phyloP scores from a whole-genome alignment of 306 rosid species.

The Medicago lupulina region DNA sequence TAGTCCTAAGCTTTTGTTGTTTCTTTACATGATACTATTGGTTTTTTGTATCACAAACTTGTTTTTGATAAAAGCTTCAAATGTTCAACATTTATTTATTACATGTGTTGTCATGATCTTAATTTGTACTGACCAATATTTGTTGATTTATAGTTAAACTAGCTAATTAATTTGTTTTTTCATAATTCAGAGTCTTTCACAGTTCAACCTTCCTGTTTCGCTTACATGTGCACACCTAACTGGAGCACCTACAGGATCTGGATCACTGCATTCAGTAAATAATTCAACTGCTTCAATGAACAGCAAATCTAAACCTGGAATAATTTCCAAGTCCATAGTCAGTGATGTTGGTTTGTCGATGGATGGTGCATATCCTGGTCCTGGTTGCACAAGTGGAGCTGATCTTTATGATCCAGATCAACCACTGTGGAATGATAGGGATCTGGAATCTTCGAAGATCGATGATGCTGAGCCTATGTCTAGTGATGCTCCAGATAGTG shows the following conservation, averaged over 20 bases:
- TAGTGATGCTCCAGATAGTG: slow-evolving; percentile 62
- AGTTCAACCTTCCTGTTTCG: slow-evolving; percentile 96
- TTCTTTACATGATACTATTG: slow-evolving; percentile 29
- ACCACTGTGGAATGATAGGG: slow-evolving; percentile 91
- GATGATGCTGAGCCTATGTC: slow-evolving; percentile 71
- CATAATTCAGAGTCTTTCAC: slow-evolving; percentile 80
- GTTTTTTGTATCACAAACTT: background rate
- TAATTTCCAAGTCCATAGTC: slow-evolving; percentile 61
- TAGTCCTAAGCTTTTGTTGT: background rate
- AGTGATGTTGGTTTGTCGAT: slow-evolving; percentile 69
- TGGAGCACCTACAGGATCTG: slow-evolving; percentile 77
- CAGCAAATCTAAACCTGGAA: slow-evolving; percentile 70
- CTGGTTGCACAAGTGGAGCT: slow-evolving; percentile 69
- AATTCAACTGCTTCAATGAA: slow-evolving; percentile 67
- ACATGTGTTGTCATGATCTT: background rate
- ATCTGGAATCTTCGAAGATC: slow-evolving; percentile 74
- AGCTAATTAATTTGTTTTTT: slow-evolving; percentile 41
- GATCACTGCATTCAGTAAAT: slow-evolving; percentile 71
- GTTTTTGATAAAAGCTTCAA: slow-evolving; percentile 3
- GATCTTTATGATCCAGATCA: slow-evolving; percentile 99
- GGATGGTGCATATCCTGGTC: slow-evolving; percentile 74
- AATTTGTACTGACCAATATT: slow-evolving; percentile 17
- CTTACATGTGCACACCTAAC: slow-evolving; percentile 80
- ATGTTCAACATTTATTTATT: slow-evolving; percentile 33
- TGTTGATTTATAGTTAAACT: slow-evolving; percentile 34